phyloP scores from a whole-genome alignment of 805 yeast genomes.

The Zygosaccharomyces pseudorouxii region DNA sequence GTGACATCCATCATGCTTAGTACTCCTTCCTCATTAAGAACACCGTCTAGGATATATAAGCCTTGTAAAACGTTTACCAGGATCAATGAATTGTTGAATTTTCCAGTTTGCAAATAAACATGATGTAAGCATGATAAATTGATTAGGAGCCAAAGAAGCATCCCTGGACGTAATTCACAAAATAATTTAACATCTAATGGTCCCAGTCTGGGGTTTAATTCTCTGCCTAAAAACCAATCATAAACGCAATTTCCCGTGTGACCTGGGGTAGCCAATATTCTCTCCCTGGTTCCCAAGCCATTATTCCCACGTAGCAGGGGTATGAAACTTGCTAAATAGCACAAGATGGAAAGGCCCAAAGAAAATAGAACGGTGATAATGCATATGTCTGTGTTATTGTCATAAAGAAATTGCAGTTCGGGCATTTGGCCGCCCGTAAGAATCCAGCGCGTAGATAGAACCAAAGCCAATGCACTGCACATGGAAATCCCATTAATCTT shows the following conservation, averaged over 20 bases:
- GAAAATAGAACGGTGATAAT: constrained; percentile 62
- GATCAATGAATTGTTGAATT: constrained; percentile 64
- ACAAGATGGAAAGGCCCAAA: constrained; percentile 53
- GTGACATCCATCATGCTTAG: constrained; percentile 94
- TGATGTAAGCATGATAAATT: constrained; percentile 77
- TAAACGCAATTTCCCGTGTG: constrained; percentile 70
- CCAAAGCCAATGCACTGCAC: constrained; percentile 38
- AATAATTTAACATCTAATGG: constrained; percentile 82
- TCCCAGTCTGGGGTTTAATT: constrained; percentile 86
- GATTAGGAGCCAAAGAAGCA: constrained; percentile 77
- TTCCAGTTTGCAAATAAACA: constrained; percentile 60
- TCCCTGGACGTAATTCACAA: constrained; percentile 92
- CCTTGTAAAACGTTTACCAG: constrained; percentile 67
- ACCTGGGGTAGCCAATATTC: constrained; percentile 81
- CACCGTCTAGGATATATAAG: constrained; percentile 86
- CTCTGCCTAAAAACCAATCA: constrained; percentile 97
- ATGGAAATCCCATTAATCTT: constrained; percentile 76
- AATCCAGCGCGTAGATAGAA: constrained; percentile 49
- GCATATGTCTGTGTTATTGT: constrained; percentile 61
- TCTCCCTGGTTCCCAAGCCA: constrained; percentile 53
- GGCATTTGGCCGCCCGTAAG: constrained; percentile 57
- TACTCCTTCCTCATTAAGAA: constrained; percentile 82
- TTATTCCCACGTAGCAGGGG: constrained; percentile 46
- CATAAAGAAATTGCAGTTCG: constrained; percentile 72
- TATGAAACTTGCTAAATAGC: constrained; percentile 63